Conservation (phyloP, 2,329 filamentous ascomycete species). For the Aureobasidium subglaciale region DNA sequence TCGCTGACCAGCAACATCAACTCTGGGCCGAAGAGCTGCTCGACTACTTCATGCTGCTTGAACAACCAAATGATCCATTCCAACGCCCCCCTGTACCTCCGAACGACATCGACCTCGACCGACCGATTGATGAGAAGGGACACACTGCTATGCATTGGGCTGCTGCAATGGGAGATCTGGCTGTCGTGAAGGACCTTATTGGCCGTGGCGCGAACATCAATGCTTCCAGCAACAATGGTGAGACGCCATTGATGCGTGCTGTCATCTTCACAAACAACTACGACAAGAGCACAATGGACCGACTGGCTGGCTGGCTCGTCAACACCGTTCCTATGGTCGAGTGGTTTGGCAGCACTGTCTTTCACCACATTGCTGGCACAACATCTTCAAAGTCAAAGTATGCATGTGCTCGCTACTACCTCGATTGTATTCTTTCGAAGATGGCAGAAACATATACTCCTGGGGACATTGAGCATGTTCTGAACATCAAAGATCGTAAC, state of each 20-base stretch:
- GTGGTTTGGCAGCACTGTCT: slow-evolving; percentile 74
- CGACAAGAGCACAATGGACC: slow-evolving; percentile 85
- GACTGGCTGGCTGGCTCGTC: slow-evolving; percentile 74
- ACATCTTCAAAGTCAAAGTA: slow-evolving; percentile 81
- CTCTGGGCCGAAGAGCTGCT: slow-evolving; percentile 88
- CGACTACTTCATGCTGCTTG: slow-evolving; percentile 80
- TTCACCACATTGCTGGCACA: slow-evolving; percentile 88
- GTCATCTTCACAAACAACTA: slow-evolving; percentile 96
- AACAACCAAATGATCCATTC: slow-evolving; percentile 51
- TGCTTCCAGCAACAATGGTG: slow-evolving; percentile 55
- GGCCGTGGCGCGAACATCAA: slow-evolving; percentile 69
- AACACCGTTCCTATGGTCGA: slow-evolving; percentile 75
- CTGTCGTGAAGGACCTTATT: slow-evolving; percentile 82
- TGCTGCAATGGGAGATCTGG: slow-evolving; percentile 91
- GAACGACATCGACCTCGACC: slow-evolving; percentile 78
- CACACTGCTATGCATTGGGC: slow-evolving; percentile 97
- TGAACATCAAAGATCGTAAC: slow-evolving; percentile 76
- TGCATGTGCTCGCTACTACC: slow-evolving; percentile 84
- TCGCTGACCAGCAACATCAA: slow-evolving; percentile 74
- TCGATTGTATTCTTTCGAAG: slow-evolving; percentile 83
- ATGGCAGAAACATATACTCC: slow-evolving; percentile 71
- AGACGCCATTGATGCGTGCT: slow-evolving; percentile 89
- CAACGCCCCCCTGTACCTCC: slow-evolving; percentile 69
- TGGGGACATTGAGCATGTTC: slow-evolving; percentile 66
- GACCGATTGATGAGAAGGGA: slow-evolving; percentile 84